phyloP scores from a whole-genome alignment of 257 asterid species.

The Plectranthus barbatus region DNA sequence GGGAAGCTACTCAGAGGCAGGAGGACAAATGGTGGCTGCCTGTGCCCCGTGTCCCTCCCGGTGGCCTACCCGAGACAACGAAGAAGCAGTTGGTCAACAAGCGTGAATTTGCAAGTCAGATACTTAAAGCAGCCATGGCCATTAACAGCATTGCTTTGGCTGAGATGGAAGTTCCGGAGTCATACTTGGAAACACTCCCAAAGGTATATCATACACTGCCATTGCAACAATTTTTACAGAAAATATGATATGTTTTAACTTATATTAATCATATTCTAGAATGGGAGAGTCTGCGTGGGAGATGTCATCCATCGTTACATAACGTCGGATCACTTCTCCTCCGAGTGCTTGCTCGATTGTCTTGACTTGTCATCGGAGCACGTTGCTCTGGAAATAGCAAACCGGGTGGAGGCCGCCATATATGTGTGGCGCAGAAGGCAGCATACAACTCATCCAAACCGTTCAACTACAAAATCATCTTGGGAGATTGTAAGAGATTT shows the following conservation, averaged over 20 bases:
- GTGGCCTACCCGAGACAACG: conserved; percentile 54
- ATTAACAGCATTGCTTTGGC: conserved; percentile 65
- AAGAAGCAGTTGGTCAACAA: conserved; percentile 53
- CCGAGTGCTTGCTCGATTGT: conserved; percentile 79
- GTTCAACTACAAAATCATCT: conserved; percentile 62
- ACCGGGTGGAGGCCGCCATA: conserved; percentile 69
- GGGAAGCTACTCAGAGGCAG: conserved; percentile 50
- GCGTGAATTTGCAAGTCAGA: conserved; percentile 77
- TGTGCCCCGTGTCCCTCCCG: conserved; percentile 75
- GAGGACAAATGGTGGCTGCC: conserved; percentile 98
- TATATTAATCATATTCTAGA: conserved; percentile 21
- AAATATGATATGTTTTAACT: background rate
- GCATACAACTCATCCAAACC: conserved; percentile 42
- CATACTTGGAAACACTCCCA: conserved; percentile 69
- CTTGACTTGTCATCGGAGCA: conserved; percentile 71
- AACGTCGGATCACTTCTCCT: conserved; percentile 68
- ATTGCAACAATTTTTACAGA: background rate
- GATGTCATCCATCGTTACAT: conserved; percentile 75
- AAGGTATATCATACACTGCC: conserved; percentile 32
- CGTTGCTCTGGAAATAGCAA: conserved; percentile 63
- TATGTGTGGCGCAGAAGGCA: conserved; percentile 62
- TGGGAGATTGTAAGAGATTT: conserved; percentile 78
- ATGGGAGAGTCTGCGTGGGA: conserved; percentile 70
- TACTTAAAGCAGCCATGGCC: conserved; percentile 76
- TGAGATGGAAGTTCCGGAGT: conserved; percentile 86